These are phyloP conservation scores for Venturia aucupariae DNA, from an alignment of 2,329 filamentous ascomycete genomes.

Conservation along the genomic window DNA sequence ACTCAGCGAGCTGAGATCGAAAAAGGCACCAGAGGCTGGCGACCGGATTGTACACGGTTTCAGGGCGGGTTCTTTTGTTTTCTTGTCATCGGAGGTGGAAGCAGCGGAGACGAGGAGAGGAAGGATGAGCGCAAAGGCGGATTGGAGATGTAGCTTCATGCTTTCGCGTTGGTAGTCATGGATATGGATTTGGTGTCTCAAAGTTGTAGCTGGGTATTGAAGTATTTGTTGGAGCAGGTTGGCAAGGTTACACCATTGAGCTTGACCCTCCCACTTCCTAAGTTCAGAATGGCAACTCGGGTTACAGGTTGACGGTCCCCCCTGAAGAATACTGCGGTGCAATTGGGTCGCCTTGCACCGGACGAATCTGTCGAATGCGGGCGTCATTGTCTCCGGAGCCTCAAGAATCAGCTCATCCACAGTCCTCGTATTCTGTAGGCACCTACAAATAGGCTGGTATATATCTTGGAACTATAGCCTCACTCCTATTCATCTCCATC, in stretches of 20 bases:
- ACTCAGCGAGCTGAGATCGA: conserved; percentile 51
- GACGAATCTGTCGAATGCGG: not conserved
- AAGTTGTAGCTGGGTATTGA: not conserved
- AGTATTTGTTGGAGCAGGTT: not conserved
- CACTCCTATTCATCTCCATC: not conserved
- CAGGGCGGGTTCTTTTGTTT: conserved; percentile 35
- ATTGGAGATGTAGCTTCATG: conserved; percentile 21
- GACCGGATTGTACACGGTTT: conserved; percentile 55
- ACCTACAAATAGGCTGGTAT: not conserved
- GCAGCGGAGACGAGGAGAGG: conserved; percentile 22
- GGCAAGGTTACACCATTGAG: not conserved
- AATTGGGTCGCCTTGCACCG: not conserved
- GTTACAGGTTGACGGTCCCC: not conserved
- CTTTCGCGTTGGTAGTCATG: not conserved
- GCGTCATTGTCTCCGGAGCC: not conserved
- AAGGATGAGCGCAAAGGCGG: conserved; percentile 17
- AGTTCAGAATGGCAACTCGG: not conserved
- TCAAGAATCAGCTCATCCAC: not conserved
- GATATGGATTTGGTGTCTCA: not conserved
- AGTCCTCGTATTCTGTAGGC: not conserved
- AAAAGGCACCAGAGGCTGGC: conserved; percentile 52
- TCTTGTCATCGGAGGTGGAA: conserved; percentile 33
- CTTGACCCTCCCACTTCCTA: not conserved
- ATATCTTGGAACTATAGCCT: not conserved
- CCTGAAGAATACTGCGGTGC: not conserved